Conservation (phyloP, 352 stramenopile species). For the Aphanomyces cochlioides region DNA sequence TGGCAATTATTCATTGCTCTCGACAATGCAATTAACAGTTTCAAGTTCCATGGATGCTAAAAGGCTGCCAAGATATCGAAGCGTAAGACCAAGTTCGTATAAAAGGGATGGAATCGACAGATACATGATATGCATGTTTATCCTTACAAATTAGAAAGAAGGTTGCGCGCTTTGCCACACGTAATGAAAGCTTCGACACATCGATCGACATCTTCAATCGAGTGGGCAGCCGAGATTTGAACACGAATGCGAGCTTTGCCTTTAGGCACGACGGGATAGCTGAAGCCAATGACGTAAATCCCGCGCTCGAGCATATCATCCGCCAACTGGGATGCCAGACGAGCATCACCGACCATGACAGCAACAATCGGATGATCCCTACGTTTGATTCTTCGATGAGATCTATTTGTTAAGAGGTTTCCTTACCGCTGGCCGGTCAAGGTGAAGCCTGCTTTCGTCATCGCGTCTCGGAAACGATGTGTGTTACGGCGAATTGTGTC, state of each 20-base stretch:
- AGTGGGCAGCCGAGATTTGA: constrained; percentile 89
- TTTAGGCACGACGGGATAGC: constrained; percentile 90
- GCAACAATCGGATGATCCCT: constrained; percentile 88
- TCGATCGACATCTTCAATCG: constrained; percentile 88
- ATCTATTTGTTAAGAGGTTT: background rate
- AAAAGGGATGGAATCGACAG: too few relatives aligned
- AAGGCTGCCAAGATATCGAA: too few relatives aligned
- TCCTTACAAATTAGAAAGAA: constrained; percentile 42
- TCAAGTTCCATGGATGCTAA: too few relatives aligned
- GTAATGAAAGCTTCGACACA: constrained; percentile 90
- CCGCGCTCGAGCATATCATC: constrained; percentile 90
- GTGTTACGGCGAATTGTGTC: constrained; percentile 88
- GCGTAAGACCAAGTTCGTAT: too few relatives aligned
- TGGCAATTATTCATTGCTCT: too few relatives aligned
- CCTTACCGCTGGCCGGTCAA: constrained; percentile 74
- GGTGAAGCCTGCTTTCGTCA: constrained; percentile 87
- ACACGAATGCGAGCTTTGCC: constrained; percentile 89
- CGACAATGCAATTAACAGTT: too few relatives aligned
- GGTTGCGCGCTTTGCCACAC: constrained; percentile 73
- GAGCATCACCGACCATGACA: constrained; percentile 90
- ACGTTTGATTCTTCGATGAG: background rate
- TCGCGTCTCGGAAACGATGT: constrained; percentile 88
- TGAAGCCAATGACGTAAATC: constrained; percentile 95
- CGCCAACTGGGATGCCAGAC: constrained; percentile 83
- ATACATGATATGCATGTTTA: background rate